These are phyloP conservation scores for Xanthoconium stramineum DNA, from an alignment of 768 basidiomycete species.

Conservation along the genomic window DNA sequence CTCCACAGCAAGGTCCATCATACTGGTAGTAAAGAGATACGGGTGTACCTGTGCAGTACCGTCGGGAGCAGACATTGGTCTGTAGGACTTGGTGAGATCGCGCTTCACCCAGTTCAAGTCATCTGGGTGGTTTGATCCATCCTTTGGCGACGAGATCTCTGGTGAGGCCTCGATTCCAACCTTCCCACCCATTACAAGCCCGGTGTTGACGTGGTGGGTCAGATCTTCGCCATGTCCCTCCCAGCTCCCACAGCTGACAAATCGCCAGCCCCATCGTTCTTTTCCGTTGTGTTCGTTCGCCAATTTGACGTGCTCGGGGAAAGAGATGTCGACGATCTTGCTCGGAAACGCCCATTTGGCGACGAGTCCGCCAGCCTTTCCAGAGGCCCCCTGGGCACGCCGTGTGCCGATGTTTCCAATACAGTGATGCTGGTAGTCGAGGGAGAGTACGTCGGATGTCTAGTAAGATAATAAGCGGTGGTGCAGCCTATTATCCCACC, in stretches of 20 bases:
- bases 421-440: slow-evolving; percentile 50
- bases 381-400: slow-evolving; percentile 76
- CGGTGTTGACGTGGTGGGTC: slow-evolving; percentile 14
- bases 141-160: slow-evolving; percentile 14
- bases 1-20: slow-evolving; percentile 62
- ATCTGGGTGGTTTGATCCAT: slow-evolving; percentile 41
- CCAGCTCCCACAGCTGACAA: slow-evolving; percentile 71
- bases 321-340: slow-evolving; percentile 64
- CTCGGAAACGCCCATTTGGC: slow-evolving; percentile 83
- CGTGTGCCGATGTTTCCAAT: slow-evolving; percentile 65
- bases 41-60: slow-evolving; percentile 79
- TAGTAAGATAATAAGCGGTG: slow-evolving; percentile 75
- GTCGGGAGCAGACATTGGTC: slow-evolving; percentile 46
- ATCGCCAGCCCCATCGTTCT: slow-evolving; percentile 81
- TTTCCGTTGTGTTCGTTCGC: slow-evolving; percentile 66
- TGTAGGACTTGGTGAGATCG: slow-evolving; percentile 59
- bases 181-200: slow-evolving; percentile 36
- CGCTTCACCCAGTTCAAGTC: slow-evolving; percentile 54
- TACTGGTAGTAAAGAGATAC: slow-evolving; percentile 66
- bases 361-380: slow-evolving; percentile 82
- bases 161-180: slow-evolving; percentile 46
- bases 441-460: slow-evolving; percentile 47
- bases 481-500: slow-evolving; percentile 86
- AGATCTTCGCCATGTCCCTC: slow-evolving; percentile 53
- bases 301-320: slow-evolving; percentile 65